These are phyloP conservation scores for Aspergillus cejpii DNA, from an alignment of 2,329 filamentous ascomycete genomes.

Conservation along the genomic window DNA sequence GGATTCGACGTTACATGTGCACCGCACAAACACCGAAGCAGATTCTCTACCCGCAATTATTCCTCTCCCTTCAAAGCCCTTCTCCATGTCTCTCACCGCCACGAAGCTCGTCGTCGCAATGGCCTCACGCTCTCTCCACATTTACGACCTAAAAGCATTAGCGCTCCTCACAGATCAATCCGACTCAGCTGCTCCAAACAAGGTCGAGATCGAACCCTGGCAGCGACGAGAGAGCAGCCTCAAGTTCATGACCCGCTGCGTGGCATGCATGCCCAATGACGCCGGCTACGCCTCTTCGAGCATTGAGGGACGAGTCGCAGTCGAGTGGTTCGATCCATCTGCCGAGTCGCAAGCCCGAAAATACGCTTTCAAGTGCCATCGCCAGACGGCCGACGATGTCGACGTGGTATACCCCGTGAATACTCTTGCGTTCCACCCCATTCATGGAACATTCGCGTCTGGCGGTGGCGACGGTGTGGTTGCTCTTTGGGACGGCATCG, in stretches of 20 bases:
- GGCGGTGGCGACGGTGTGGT: conserved; percentile 87
- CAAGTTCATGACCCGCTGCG: conserved; percentile 90
- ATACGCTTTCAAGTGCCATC: conserved; percentile 98
- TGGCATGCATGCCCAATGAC: conserved; percentile 95
- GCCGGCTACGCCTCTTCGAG: conserved; percentile 85
- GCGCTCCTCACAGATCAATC: conserved; percentile 48
- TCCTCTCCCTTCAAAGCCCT: conserved; percentile 75
- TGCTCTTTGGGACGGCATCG: conserved; percentile 86
- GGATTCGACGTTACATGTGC: conserved; percentile 85
- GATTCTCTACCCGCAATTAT: conserved; percentile 56
- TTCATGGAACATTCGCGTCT: conserved; percentile 76
- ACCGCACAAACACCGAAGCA: conserved; percentile 49
- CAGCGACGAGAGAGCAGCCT: conserved; percentile 88
- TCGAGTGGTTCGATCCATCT: conserved; percentile 95
- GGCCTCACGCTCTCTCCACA: conserved; percentile 86
- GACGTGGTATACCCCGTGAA: conserved; percentile 92
- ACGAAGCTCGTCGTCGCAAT: conserved; percentile 93
- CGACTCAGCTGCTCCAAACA: conserved; percentile 35
- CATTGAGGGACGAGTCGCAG: conserved; percentile 91
- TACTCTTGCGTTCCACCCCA: conserved; percentile 77
- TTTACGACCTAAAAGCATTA: conserved; percentile 78
- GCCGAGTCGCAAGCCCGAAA: conserved; percentile 82
- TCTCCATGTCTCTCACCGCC: conserved; percentile 69
- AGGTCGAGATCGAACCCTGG: conserved; percentile 65
- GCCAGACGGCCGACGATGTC: conserved; percentile 61